Percentiles rank a stretch among this genome's conserved stretches.
phyloP scores from a whole-genome alignment of 2,329 filamentous ascomycete species.

The Colletotrichum lindemuthianum region DNA sequence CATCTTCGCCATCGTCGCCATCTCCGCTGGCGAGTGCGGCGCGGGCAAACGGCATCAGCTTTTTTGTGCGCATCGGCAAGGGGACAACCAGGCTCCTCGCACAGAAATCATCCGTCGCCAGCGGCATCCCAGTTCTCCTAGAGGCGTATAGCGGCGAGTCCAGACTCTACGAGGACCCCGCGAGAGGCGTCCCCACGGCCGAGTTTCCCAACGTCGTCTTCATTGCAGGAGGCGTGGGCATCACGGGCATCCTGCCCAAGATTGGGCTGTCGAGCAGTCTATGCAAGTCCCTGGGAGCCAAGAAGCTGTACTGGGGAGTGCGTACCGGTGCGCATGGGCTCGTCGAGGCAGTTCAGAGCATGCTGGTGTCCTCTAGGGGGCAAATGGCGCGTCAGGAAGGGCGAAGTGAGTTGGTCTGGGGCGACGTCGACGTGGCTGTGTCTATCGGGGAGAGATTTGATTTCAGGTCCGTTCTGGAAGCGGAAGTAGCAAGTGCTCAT shows the following conservation, averaged over 20 bases:
- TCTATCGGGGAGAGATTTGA: slow-evolving; percentile 40
- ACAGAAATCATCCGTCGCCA: slow-evolving; percentile 6
- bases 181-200: slow-evolving; percentile 35
- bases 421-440: slow-evolving; percentile 37
- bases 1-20: not conserved
- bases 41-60: not conserved
- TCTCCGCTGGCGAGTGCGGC: not conserved
- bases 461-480: slow-evolving; percentile 38
- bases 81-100: slow-evolving; percentile 37
- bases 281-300: slow-evolving; percentile 38
- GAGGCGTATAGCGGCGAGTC: slow-evolving; percentile 38
- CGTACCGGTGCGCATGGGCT: slow-evolving; percentile 37
- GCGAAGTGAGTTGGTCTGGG: slow-evolving; percentile 30
- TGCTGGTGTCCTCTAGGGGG: slow-evolving; percentile 31
- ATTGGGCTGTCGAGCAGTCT: slow-evolving; percentile 39
- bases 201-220: slow-evolving; percentile 41
- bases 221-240: slow-evolving; percentile 46
- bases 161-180: slow-evolving; percentile 40
- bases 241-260: slow-evolving; percentile 43
- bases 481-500: slow-evolving; percentile 35
- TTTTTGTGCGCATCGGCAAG: not conserved
- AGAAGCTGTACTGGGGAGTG: slow-evolving; percentile 45
- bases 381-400: not conserved
- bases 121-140: slow-evolving; percentile 37
- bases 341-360: slow-evolving; percentile 40